These are phyloP conservation scores for Aspergillus olivimuriae DNA, from an alignment of 495 filamentous ascomycete species.

Conservation along the genomic window DNA sequence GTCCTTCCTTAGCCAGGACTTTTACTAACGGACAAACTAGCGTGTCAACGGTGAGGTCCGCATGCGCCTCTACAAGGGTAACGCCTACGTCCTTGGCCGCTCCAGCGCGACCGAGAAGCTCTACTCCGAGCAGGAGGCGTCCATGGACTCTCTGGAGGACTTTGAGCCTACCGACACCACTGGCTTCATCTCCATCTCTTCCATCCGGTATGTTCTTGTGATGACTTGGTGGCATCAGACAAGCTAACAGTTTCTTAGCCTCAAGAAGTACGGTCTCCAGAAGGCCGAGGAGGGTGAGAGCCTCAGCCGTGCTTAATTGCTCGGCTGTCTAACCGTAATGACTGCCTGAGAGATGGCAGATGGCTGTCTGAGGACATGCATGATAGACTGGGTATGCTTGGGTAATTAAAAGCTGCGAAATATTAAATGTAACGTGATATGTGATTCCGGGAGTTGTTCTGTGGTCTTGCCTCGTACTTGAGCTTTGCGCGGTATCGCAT, in stretches of 20 bases:
- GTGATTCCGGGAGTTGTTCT: too few species aligned
- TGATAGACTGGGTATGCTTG: too few species aligned
- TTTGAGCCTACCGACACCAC: slow-evolving; percentile 69
- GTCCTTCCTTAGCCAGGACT: background rate
- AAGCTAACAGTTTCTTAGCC: slow-evolving; percentile 45
- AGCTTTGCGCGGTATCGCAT: too few species aligned
- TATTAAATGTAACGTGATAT: too few species aligned
- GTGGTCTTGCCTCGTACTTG: too few species aligned
- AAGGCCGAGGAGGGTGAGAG: slow-evolving; percentile 57
- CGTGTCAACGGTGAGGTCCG: slow-evolving; percentile 64
- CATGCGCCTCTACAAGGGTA: slow-evolving; percentile 71
- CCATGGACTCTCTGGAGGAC: slow-evolving; percentile 82
- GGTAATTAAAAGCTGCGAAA: too few species aligned
- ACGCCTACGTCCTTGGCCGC: slow-evolving; percentile 66
- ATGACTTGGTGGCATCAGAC: too few species aligned
- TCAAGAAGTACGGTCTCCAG: slow-evolving; percentile 80
- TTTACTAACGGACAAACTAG: background rate
- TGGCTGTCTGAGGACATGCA: too few species aligned
- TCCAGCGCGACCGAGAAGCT: slow-evolving; percentile 75
- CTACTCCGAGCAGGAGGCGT: slow-evolving; percentile 71
- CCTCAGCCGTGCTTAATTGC: slow-evolving; percentile 10
- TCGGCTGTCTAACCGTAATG: too few species aligned
- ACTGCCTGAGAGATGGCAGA: too few species aligned
- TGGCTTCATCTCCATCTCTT: slow-evolving; percentile 59
- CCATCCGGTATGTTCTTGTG: slow-evolving; percentile 9